A percentile compares a stretch with the other conserved stretches of the same genome.
Conservation (phyloP, 306 rosid genomes). For the Begonia fuchsioides region DNA sequence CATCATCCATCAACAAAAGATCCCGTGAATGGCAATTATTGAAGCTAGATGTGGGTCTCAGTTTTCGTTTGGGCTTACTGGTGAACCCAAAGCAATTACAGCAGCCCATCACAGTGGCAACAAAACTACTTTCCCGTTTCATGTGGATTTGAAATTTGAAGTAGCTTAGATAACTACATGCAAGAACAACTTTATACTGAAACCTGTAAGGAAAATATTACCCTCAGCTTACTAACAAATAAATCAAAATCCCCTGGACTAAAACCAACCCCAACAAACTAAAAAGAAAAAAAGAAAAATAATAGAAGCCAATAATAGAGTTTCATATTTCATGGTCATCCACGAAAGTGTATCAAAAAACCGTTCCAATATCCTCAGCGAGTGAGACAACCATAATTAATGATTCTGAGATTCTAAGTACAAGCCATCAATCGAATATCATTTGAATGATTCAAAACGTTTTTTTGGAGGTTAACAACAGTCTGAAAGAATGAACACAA, state of each 20-base stretch:
- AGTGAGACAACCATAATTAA: too few relatives aligned
- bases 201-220: slow-evolving; percentile 2
- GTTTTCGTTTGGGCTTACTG: slow-evolving; percentile 21
- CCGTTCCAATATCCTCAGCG: too few relatives aligned
- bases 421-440: too few relatives aligned
- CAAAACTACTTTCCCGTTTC: slow-evolving; percentile 36
- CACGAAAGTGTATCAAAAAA: too few relatives aligned
- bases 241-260: not conserved
- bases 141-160: slow-evolving; percentile 28
- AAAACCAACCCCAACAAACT: not conserved
- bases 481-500: slow-evolving; percentile 2
- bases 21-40: slow-evolving; percentile 38
- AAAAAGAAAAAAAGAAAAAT: not conserved
- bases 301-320: not conserved
- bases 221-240: not conserved
- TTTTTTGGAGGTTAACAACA: slow-evolving; percentile 1
- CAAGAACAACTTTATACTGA: slow-evolving; percentile 12
- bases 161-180: slow-evolving; percentile 21
- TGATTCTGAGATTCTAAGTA: too few relatives aligned
- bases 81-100: slow-evolving; percentile 80
- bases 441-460: too few relatives aligned
- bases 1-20: slow-evolving; percentile 45
- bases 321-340: not conserved
- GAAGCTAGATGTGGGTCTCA: slow-evolving; percentile 16
- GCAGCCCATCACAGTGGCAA: slow-evolving; percentile 52